Conservation (phyloP, 176 grass and related monocot genomes). For the Oryza glaberrima region DNA sequence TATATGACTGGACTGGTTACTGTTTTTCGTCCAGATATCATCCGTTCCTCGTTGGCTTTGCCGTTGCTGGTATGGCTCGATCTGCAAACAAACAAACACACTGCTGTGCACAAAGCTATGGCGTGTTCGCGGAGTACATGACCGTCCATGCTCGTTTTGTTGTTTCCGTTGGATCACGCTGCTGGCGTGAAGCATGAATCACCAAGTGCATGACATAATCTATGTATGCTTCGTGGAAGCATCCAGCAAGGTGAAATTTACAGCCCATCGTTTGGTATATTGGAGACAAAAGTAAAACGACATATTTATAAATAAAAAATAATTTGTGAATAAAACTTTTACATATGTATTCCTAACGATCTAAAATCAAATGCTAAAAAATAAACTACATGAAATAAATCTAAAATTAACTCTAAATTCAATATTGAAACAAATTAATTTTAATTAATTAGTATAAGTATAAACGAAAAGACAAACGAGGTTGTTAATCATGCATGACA, state of each 20-base stretch:
- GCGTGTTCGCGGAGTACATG: neutral
- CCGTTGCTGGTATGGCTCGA: neutral
- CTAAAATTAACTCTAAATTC: too few relatives aligned
- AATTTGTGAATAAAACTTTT: too few relatives aligned
- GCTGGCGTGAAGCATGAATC: conserved; percentile 38
- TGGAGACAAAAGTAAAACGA: too few relatives aligned
- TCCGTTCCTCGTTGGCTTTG: neutral
- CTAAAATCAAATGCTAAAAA: too few relatives aligned
- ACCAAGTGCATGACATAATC: neutral
- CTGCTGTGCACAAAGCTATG: conserved; percentile 4
- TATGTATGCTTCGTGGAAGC: conserved; percentile 36
- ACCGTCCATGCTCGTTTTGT: neutral
- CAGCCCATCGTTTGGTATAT: too few relatives aligned
- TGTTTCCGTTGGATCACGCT: conserved; percentile 37
- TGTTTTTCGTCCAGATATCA: neutral
- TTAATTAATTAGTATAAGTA: too few relatives aligned
- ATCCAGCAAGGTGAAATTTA: neutral
- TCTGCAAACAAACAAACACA: neutral
- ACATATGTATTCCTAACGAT: too few relatives aligned
- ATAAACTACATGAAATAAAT: too few relatives aligned
- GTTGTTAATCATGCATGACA: neutral
- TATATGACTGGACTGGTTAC: neutral
- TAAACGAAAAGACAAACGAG: too few relatives aligned
- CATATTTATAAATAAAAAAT: too few relatives aligned
- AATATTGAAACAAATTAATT: too few relatives aligned